Conservation (phyloP, 1,284 basidiomycete genomes). For the Tilletia caries region DNA sequence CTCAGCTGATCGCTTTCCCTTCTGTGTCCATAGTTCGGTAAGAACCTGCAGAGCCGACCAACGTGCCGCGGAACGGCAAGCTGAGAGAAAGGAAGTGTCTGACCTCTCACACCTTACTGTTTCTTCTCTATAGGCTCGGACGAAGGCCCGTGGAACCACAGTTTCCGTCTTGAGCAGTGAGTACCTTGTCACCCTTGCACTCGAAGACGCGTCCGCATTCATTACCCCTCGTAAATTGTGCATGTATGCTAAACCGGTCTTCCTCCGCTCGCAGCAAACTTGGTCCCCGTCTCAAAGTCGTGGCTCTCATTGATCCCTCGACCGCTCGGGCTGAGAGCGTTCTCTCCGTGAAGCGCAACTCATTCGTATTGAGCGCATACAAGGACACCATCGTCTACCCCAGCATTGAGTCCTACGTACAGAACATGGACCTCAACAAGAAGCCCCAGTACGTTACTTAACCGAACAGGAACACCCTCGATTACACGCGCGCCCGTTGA, state of each 20-base stretch:
- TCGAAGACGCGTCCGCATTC: background rate
- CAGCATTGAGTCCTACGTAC: slow-evolving; percentile 77
- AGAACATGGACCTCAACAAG: slow-evolving; percentile 62
- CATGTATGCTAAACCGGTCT: background rate
- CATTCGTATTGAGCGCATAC: slow-evolving; percentile 91
- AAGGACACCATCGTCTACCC: slow-evolving; percentile 83
- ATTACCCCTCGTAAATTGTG: background rate
- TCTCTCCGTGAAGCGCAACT: slow-evolving; percentile 84
- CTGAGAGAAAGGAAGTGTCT: background rate
- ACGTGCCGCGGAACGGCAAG: background rate
- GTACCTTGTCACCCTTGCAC: background rate
- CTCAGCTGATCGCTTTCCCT: background rate
- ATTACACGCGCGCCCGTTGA: background rate
- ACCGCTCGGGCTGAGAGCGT: slow-evolving; percentile 75
- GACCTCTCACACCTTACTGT: background rate
- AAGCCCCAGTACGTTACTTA: slow-evolving; percentile 53
- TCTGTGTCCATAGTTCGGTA: background rate
- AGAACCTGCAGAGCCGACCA: background rate
- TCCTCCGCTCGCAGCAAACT: slow-evolving; percentile 69
- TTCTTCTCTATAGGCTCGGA: slow-evolving; percentile 33
- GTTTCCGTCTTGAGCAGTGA: slow-evolving; percentile 49
- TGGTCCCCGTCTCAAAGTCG: slow-evolving; percentile 89
- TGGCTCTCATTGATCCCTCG: slow-evolving; percentile 88
- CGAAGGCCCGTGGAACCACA: slow-evolving; percentile 54
- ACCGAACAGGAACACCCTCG: too few relatives aligned